Evolutionary conservation across 192 early-diverging fungal species (phyloP), one percentile per base, ranked within the genome.

Genomic region (Chytriomyces sp.): DNA sequence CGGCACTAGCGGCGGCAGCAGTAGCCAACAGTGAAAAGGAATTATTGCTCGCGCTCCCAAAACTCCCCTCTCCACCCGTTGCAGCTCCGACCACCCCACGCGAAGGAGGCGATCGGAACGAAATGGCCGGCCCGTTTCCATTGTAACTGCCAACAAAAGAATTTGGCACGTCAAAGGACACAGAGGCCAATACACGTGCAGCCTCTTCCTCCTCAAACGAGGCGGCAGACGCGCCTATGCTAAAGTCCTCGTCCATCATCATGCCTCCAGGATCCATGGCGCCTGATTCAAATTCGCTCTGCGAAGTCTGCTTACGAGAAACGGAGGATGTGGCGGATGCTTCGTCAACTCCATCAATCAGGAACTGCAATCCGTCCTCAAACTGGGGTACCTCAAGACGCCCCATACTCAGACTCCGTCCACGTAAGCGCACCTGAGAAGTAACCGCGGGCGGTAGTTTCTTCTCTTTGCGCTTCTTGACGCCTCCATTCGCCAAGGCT

Each of bases 161-260:
- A 22, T 49, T 49, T 49, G 44, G 44, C 22, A 22, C 2, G 19
- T 62, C 60, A 62, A 62, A 62, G 7, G 49, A 55, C 8, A 68
- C 66, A 55, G 66, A 68, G 7, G 66, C 66, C 28, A 68, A 37
- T 8, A 68, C 66, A 17, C 66, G 66, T 19, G 66, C 66, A 53
- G 66, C 66, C 28, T 68, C 66, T 68, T 68, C 52, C 5, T 68
- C 66, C 32, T 68, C 66, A 37, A 62, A 22, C 14, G 44, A 49
- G 44, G 17, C 44, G 44, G 44, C 44, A 49, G 44, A 14, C 44
- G 44, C 44, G 44, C 44, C 44, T 22, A 49, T 14, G 14, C 17
- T 22, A 49, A 49, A 49, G 44, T 49, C 44, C 14, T 49, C 44
- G 14, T 49, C 44, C 44, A 49, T 49, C 44, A 49, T 49, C 44